A percentile compares a stretch with the other conserved stretches of the same genome.
Evolutionary conservation across 2,329 filamentous ascomycete genomes (phyloP).

Genomic region (Colletotrichum caudatum): DNA sequence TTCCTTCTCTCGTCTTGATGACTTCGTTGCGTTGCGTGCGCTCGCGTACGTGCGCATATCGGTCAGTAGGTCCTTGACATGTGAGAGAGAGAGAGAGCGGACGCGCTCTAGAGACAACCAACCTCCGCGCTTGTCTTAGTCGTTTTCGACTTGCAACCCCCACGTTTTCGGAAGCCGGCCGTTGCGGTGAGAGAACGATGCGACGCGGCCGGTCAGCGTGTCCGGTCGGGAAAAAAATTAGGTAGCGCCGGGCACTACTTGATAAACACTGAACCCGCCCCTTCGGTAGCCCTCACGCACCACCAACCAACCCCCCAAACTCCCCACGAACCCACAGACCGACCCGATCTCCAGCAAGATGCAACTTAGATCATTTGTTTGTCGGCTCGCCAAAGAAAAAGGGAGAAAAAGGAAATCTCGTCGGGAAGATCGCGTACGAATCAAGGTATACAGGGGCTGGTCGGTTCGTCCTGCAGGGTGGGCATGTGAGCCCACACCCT

Average conservation of each 20-base stretch:
- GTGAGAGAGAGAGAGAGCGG: constrained; percentile 13
- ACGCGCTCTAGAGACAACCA: background rate
- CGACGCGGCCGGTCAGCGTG: constrained; percentile 1
- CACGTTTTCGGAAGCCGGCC: background rate
- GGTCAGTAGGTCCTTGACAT: constrained; percentile 14
- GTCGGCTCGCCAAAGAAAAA: constrained; percentile 6
- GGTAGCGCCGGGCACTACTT: constrained; percentile 11
- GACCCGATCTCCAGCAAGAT: constrained; percentile 8
- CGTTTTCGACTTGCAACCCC: too few relatives aligned
- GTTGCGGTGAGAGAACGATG: background rate
- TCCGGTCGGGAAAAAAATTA: background rate
- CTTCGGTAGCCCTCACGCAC: background rate
- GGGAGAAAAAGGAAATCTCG: background rate
- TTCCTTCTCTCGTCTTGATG: constrained; percentile 7
- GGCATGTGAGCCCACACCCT: constrained; percentile 25
- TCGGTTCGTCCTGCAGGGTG: constrained; percentile 5
- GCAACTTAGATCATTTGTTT: constrained; percentile 11
- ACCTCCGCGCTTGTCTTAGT: constrained; percentile 1
- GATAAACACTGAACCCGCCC: constrained; percentile 7
- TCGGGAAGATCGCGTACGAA: background rate
- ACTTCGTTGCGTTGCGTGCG: background rate
- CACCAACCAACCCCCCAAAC: background rate
- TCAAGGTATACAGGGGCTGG: constrained; percentile 3
- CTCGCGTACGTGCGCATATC: background rate
- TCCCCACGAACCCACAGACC: constrained; percentile 4